Percentiles rank a stretch among this genome's conserved stretches.
phyloP scores from a whole-genome alignment of 1,284 basidiomycete species.

The Rhodotorula sp. region DNA sequence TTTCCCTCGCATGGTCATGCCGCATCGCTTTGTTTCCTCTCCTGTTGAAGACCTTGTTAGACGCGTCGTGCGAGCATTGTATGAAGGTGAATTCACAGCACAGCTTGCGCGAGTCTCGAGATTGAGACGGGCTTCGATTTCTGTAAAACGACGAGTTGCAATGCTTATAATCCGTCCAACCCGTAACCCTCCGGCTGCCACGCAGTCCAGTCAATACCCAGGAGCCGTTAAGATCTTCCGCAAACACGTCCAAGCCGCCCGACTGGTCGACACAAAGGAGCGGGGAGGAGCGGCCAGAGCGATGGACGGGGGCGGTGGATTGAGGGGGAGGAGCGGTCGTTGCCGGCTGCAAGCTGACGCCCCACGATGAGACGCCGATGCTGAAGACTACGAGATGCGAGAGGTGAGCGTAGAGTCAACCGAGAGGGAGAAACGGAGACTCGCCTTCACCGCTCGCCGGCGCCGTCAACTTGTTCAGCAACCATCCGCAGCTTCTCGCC shows the following conservation, averaged over 20 bases:
- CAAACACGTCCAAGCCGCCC: background rate
- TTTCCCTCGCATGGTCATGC: no score
- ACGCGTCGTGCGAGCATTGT: no score
- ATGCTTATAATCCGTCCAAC: no score
- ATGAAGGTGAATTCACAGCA: no score
- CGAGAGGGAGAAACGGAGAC: no score
- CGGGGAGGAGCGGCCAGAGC: constrained; percentile 11
- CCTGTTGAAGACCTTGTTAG: no score
- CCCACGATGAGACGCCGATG: constrained; percentile 13
- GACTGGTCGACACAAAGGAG: constrained; percentile 2
- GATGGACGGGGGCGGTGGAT: constrained; percentile 7
- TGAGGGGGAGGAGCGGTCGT: background rate
- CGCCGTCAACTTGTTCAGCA: constrained; percentile 1
- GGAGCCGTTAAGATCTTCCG: background rate
- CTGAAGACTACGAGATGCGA: background rate
- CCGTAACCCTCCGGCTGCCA: background rate
- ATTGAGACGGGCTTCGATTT: no score
- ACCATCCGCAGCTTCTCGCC: constrained; percentile 2
- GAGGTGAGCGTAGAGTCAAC: no score
- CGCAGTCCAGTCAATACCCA: background rate
- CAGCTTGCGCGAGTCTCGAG: no score
- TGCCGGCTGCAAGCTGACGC: background rate
- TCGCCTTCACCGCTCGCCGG: background rate
- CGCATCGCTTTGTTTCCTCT: no score
- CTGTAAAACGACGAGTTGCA: no score